Evolutionary conservation across 2,329 filamentous ascomycete genomes (phyloP).

Genomic region (Davidsoniella neocaledoniae): DNA sequence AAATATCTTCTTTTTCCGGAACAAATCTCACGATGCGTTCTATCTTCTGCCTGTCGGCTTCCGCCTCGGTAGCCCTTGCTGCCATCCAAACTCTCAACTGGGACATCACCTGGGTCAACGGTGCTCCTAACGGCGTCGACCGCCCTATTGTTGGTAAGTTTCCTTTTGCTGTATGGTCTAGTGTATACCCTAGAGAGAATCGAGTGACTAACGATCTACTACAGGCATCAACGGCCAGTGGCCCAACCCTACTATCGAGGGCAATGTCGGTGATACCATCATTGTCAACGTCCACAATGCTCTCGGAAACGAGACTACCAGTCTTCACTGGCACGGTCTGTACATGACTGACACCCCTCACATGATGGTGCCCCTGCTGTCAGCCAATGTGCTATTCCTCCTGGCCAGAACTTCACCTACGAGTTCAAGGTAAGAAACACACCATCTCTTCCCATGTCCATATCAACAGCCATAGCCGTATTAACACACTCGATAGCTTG

Average conservation of each 20-base stretch:
- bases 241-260: conserved; percentile 6
- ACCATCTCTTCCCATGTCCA: not conserved
- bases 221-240: conserved; percentile 22
- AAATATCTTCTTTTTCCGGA: not conserved
- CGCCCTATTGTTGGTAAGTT: conserved; percentile 14
- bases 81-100: conserved; percentile 10
- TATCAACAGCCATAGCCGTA: not conserved
- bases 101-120: conserved; percentile 12
- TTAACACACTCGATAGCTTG: conserved; percentile 17
- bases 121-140: conserved; percentile 11
- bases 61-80: conserved; percentile 6
- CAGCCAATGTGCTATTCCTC: conserved; percentile 37
- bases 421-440: conserved; percentile 27
- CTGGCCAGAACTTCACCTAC: conserved; percentile 35
- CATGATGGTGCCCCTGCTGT: conserved; percentile 40
- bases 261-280: conserved; percentile 24
- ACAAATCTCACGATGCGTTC: conserved; percentile 1
- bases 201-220: not conserved
- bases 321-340: conserved; percentile 42
- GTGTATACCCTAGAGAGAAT: not conserved
- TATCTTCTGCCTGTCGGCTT: not conserved
- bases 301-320: conserved; percentile 35
- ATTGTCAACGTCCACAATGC: conserved; percentile 32
- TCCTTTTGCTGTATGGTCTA: too few relatives aligned
- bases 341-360: conserved; percentile 33